Evolutionary conservation across 176 grass and related monocot species (phyloP).

Genomic region (Oryza meridionalis): DNA sequence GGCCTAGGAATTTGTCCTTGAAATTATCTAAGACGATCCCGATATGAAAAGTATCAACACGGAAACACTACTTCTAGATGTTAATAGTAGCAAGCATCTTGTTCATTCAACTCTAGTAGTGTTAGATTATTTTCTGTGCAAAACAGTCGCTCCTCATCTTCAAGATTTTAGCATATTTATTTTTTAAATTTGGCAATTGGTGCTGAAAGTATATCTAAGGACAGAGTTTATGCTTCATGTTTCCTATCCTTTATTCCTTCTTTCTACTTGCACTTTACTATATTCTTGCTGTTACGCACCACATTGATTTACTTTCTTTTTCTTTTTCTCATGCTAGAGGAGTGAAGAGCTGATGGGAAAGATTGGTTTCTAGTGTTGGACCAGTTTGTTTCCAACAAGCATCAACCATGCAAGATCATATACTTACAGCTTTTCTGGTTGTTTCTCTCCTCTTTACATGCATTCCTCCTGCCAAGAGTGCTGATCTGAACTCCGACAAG

Average conservation of each 20-base stretch:
- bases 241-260: constrained; percentile 25
- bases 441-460: constrained; percentile 54
- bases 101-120: neutral
- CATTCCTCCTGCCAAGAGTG: constrained; percentile 51
- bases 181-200: constrained; percentile 32
- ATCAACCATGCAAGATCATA: constrained; percentile 47
- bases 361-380: constrained; percentile 17
- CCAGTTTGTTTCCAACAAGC: constrained; percentile 34
- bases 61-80: neutral
- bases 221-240: constrained; percentile 46
- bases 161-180: constrained; percentile 22
- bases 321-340: constrained; percentile 36
- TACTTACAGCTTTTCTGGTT: constrained; percentile 36
- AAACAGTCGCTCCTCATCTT: neutral
- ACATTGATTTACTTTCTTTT: constrained; percentile 35
- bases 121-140: neutral
- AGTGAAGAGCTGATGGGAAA: constrained; percentile 37
- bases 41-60: constrained; percentile 13
- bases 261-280: constrained; percentile 15
- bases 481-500: constrained; percentile 81
- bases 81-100: constrained; percentile 5
- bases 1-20: constrained; percentile 19
- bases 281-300: neutral
- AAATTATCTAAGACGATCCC: constrained; percentile 29
- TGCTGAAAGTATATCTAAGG: constrained; percentile 32